Evolutionary conservation across 163 green algal genomes (phyloP), one percentile per base, ranked within the genome.

Genomic region (Picocystis sp.): DNA sequence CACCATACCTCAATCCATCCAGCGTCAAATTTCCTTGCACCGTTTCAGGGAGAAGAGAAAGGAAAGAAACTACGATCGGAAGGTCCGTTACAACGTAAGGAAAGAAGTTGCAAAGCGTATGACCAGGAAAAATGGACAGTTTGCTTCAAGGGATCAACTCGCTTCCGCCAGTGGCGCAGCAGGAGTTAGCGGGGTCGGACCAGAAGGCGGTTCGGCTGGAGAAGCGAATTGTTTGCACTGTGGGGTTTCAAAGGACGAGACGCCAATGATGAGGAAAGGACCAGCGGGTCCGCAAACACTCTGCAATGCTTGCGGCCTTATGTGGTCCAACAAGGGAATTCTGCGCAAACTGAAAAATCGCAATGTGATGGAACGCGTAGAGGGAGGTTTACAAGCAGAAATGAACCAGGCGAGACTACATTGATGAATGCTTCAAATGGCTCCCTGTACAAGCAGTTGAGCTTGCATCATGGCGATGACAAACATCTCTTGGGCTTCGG

Each of bases 21-120:
- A 38, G 29, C 29, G 29, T 38, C 29, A 38, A 38, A 38, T 38
- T 38, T 71, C 63, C 14, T 56, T 71, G 22, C 47, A 38, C 3
- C 45, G 63, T 11, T 71, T 71, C 62, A 43, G 62, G 19, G 62
- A 72, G 38, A 71, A 71, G 47, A 46, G 63, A 29, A 71, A 71
- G 45, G 63, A 71, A 56, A 34, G 63, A 15, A 55, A 45, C 62
- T 71, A 69, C 35, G 63, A 71, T 41, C 70, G 70, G 50, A 71
- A 71, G 63, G 64, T 71, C 45, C 62, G 63, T 19, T 71, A 71
- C 51, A 56, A n/a, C n/a, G 63, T 71, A 50, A 61, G 63, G 45
- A 71, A 71, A 51, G 63, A 71, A 34, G 63, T 71, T 13, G 63
- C 63, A 12, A 52, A 71, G 42, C 49, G 34, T 25, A 70, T 70